These are phyloP conservation scores for Mycena polygramma DNA, from an alignment of 768 basidiomycete species.

Conservation along the genomic window DNA sequence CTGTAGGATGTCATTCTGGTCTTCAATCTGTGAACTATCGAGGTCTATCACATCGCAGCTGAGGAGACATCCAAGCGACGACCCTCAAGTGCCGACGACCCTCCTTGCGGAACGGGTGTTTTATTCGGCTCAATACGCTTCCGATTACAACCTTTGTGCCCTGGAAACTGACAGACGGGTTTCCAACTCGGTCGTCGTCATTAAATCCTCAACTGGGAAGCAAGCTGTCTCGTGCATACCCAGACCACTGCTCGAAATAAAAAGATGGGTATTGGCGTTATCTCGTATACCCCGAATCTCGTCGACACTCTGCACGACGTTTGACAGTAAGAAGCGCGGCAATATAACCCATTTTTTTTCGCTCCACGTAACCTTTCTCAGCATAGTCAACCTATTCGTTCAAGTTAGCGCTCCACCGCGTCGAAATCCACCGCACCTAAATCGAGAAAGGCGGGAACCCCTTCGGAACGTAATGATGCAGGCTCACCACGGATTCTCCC, in stretches of 20 bases:
- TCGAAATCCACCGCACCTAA: too few species aligned
- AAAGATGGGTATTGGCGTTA: too few species aligned
- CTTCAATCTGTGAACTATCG: neutral
- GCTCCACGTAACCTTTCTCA: too few species aligned
- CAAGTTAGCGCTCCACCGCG: too few species aligned
- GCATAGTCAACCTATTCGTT: too few species aligned
- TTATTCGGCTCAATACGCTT: conserved; percentile 10
- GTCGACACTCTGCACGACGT: too few species aligned
- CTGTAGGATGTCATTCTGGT: neutral
- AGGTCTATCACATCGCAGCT: neutral
- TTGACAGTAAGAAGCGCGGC: too few species aligned
- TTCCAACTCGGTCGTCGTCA: neutral
- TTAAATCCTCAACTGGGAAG: neutral
- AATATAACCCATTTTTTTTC: too few species aligned
- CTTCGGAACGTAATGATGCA: neutral
- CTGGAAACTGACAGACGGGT: conserved; percentile 7
- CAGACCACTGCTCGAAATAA: neutral
- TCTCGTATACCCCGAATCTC: too few species aligned
- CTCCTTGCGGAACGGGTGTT: neutral
- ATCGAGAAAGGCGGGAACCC: neutral
- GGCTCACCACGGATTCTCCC: too few species aligned
- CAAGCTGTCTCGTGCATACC: neutral
- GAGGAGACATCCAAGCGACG: neutral
- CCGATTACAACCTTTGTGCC: neutral
- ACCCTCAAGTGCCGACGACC: too few species aligned